Conservation (phyloP, 768 basidiomycete species). For the Pseudohyphozyma bogoriensis region DNA sequence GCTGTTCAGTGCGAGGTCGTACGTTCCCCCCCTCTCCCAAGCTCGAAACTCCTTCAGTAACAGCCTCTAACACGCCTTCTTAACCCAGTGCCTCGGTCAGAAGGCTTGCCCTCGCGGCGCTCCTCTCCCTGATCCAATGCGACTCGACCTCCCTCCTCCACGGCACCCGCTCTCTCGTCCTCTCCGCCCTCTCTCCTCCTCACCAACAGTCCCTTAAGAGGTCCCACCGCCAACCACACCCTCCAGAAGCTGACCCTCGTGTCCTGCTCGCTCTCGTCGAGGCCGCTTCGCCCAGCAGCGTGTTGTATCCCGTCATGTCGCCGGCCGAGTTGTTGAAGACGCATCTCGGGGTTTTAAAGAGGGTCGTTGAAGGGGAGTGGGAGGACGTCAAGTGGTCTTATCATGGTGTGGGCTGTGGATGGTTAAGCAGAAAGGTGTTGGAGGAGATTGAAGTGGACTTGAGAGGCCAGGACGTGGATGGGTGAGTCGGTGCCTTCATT, state of each 20-base stretch:
- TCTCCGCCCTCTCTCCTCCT: background rate
- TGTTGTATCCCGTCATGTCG: background rate
- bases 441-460: background rate
- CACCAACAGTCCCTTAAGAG: background rate
- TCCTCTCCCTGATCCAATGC: background rate
- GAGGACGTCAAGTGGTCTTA: background rate
- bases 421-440: background rate
- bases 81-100: background rate
- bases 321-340: background rate
- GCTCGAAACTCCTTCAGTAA: background rate
- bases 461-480: background rate
- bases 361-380: background rate
- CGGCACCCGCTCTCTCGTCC: background rate
- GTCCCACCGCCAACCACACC: background rate
- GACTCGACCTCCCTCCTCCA: background rate
- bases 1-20: background rate
- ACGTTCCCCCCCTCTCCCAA: background rate
- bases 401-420: background rate
- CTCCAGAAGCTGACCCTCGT: background rate
- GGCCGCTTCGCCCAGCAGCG: background rate
- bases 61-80: background rate
- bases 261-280: background rate
- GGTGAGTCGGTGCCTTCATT: too few relatives aligned
- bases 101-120: slow-evolving; percentile 7
- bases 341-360: background rate